Evolutionary conservation across 2,329 filamentous ascomycete species (phyloP).

Genomic region (Arachnopeziza araneosa): DNA sequence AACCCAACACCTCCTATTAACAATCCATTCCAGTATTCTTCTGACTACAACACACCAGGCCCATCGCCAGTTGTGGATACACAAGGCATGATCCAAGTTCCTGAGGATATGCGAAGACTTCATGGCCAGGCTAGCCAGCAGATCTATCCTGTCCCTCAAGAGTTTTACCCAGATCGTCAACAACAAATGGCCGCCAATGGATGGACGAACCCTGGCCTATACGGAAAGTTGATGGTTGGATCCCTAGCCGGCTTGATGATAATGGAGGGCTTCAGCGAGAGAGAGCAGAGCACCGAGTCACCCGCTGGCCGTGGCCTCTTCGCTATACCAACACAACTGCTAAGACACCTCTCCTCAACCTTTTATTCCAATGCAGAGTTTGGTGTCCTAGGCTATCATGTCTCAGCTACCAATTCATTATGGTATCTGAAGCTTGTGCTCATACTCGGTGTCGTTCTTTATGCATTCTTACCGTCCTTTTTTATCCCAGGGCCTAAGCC

Average conservation of each 20-base stretch:
- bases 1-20: constrained; percentile 46
- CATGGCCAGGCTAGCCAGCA: constrained; percentile 29
- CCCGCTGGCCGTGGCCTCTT: constrained; percentile 62
- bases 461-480: constrained; percentile 49
- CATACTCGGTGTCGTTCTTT: constrained; percentile 48
- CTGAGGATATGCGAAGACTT: constrained; percentile 51
- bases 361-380: constrained; percentile 38
- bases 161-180: constrained; percentile 42
- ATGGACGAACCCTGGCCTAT: constrained; percentile 53
- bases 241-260: constrained; percentile 91
- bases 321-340: constrained; percentile 54
- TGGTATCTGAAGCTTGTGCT: constrained; percentile 48
- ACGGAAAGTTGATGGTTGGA: constrained; percentile 83
- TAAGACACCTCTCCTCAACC: constrained; percentile 43
- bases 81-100: constrained; percentile 59
- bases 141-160: constrained; percentile 25
- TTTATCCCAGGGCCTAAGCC: constrained; percentile 38
- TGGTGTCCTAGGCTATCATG: constrained; percentile 48
- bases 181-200: constrained; percentile 50
- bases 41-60: constrained; percentile 27
- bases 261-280: constrained; percentile 67
- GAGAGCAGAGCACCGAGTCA: constrained; percentile 56
- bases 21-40: constrained; percentile 26
- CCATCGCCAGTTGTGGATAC: constrained; percentile 32
- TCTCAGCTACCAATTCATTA: constrained; percentile 40